phyloP scores from a whole-genome alignment of 1,284 basidiomycete genomes.

The Microbotryum intermedium region DNA sequence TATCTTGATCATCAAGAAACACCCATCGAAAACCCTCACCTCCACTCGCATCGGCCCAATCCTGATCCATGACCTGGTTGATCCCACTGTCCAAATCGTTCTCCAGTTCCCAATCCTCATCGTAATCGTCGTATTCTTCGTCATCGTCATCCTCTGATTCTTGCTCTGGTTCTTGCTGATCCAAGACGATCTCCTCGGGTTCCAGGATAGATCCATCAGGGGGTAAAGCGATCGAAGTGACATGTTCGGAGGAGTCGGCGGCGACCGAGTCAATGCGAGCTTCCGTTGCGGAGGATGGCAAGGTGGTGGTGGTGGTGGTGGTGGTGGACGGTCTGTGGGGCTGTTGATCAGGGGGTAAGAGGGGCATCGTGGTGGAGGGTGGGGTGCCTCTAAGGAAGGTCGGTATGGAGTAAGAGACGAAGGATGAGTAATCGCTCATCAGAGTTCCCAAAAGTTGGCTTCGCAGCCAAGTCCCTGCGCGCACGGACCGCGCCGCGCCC shows the following conservation, averaged over 20 bases:
- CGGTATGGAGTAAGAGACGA: no score
- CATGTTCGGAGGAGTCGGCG: no score
- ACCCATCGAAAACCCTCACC: slow-evolving; percentile 42
- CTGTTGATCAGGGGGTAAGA: slow-evolving; percentile 14
- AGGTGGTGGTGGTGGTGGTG: background rate
- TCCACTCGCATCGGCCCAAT: slow-evolving; percentile 78
- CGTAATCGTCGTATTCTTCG: slow-evolving; percentile 38
- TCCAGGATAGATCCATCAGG: no score
- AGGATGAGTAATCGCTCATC: no score
- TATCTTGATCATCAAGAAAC: background rate
- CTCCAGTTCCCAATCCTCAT: slow-evolving; percentile 5
- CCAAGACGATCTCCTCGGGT: no score
- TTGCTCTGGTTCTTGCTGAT: slow-evolving; percentile 31
- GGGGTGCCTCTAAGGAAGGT: no score
- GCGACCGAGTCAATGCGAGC: no score
- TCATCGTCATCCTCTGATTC: slow-evolving; percentile 44
- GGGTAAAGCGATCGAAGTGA: no score
- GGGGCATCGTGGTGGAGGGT: slow-evolving; percentile 3
- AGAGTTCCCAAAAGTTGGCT: no score
- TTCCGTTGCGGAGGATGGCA: background rate
- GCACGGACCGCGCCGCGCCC: no score
- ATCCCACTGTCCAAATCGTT: slow-evolving; percentile 14
- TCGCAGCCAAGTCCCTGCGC: no score
- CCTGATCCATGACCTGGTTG: slow-evolving; percentile 53
- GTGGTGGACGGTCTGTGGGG: background rate